Evolutionary conservation across 805 yeast species (phyloP).

Genomic region (Candida dendrica): DNA sequence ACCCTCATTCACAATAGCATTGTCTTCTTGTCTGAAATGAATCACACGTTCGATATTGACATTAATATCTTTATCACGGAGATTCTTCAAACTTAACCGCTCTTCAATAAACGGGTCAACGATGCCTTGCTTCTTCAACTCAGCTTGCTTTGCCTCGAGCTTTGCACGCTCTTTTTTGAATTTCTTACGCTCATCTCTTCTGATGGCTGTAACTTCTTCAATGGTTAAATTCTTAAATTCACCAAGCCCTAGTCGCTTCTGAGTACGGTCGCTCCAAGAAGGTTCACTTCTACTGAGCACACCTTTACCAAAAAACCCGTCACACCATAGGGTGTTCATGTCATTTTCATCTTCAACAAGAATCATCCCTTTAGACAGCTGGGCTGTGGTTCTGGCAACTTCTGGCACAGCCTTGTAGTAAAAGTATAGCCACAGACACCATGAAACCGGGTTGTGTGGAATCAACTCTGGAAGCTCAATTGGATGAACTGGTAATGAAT

Average conservation of each 20-base stretch:
- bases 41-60: slow-evolving; percentile 16
- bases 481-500: slow-evolving; percentile 55
- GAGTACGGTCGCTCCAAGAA: slow-evolving; percentile 71
- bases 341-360: slow-evolving; percentile 34
- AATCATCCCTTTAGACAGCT: slow-evolving; percentile 27
- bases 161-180: slow-evolving; percentile 66
- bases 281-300: slow-evolving; percentile 86
- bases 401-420: slow-evolving; percentile 19
- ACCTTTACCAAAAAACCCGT: slow-evolving; percentile 95
- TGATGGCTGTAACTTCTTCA: slow-evolving; percentile 70
- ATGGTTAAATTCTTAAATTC: slow-evolving; percentile 32
- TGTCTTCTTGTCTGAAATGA: slow-evolving; percentile 25
- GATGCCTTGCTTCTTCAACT: slow-evolving; percentile 29
- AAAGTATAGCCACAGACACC: slow-evolving; percentile 38
- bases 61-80: slow-evolving; percentile 23
- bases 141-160: slow-evolving; percentile 44
- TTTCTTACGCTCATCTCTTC: slow-evolving; percentile 65
- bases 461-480: slow-evolving; percentile 42
- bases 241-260: slow-evolving; percentile 44
- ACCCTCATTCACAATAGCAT: slow-evolving; percentile 23
- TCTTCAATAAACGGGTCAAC: slow-evolving; percentile 28
- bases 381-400: slow-evolving; percentile 14
- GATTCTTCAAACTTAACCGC: slow-evolving; percentile 21
- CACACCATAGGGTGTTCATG: slow-evolving; percentile 62
- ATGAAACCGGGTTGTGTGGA: slow-evolving; percentile 65